phyloP scores from a whole-genome alignment of 1,284 basidiomycete genomes.

The Austropuccinia psidii region DNA sequence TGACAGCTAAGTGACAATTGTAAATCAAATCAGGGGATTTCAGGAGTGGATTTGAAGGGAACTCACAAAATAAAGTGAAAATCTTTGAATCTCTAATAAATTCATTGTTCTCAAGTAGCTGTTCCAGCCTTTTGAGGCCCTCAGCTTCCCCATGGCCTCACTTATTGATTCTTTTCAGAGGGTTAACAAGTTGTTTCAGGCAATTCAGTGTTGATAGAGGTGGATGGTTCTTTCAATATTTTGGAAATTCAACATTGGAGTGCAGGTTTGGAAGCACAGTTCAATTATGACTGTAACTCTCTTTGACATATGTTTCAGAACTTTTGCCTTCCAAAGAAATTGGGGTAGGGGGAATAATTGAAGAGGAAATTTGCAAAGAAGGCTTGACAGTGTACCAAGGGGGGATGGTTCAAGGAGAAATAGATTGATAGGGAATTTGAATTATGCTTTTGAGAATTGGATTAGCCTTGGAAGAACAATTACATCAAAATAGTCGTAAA shows the following conservation, averaged over 20 bases:
- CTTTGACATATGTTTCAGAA: conserved; percentile 63
- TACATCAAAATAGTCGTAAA: conserved; percentile 59
- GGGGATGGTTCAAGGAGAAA: background rate
- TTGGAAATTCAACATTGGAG: conserved; percentile 82
- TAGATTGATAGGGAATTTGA: background rate
- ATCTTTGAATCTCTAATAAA: conserved; percentile 46
- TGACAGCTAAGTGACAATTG: conserved; percentile 72
- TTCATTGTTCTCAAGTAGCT: conserved; percentile 55
- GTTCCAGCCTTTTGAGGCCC: conserved; percentile 68
- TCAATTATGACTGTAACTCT: conserved; percentile 89
- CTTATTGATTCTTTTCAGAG: conserved; percentile 90
- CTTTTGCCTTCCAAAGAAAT: conserved; percentile 48
- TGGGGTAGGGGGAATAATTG: background rate
- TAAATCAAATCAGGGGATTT: conserved; percentile 71
- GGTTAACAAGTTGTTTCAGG: conserved; percentile 50
- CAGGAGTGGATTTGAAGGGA: conserved; percentile 88
- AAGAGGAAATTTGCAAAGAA: background rate
- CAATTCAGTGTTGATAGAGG: conserved; percentile 51
- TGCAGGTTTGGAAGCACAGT: conserved; percentile 75
- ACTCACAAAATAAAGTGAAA: conserved; percentile 62
- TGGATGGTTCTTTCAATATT: conserved; percentile 53
- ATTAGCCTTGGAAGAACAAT: too few relatives aligned
- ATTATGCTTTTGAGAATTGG: conserved; percentile 42
- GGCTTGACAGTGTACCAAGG: conserved; percentile 7
- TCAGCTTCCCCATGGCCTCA: conserved; percentile 83